Base-by-base conservation (phyloP, 495 filamentous ascomycete species). In the Xylaria intraflava region DNA sequence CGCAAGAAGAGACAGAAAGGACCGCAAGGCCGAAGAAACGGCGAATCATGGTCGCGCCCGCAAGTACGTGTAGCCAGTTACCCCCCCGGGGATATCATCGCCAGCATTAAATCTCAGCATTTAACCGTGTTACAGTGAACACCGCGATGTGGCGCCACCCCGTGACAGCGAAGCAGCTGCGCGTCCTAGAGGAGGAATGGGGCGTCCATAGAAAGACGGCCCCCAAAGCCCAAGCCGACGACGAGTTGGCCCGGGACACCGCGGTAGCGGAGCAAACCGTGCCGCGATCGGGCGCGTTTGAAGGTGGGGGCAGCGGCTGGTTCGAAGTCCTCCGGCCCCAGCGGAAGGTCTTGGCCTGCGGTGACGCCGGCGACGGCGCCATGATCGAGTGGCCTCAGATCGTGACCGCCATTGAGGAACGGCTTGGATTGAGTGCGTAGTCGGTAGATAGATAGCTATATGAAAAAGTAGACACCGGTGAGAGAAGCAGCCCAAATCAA, bases 101-200 rank as follows among this genome's bases (percentile, higher is more conserved):
- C n/a, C 11, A 33, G 0, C 19, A 17, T 24, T 27, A 43, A 53
- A 22, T 19, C 17, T 4, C 35, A 27, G 60, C 62, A 19, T 23
- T n/a, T n/a, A n/a, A n/a, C 35, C 6, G 86, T 83, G 81, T 84
- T 12, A 90, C 20, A 55, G 52, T 94, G 88, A 92, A 94, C 71
- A 88, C 83, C n/a, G 83, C 82, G 2, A 95, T 95, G 92, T 95
- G 85, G 85, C 72, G 73, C 46, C 87, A 96, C 69, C 90, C 90
- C 16, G 69, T 95, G 35, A 95, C 90, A 0, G 71, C 63, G 42
- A 79, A 81, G 56, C 87, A 94, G 48, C 65, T 95, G 9, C 60
- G 64, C n/a, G 68, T 86, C 0, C 69, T 95, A 31, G 71, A 80
- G 51, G 80, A 85, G n/a, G 85, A 90, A 47, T 91, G 88, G 87